Evolutionary conservation across 345 rosid genomes (phyloP), one percentile per base, ranked within the genome.

Genomic region (Physaria fendleri): DNA sequence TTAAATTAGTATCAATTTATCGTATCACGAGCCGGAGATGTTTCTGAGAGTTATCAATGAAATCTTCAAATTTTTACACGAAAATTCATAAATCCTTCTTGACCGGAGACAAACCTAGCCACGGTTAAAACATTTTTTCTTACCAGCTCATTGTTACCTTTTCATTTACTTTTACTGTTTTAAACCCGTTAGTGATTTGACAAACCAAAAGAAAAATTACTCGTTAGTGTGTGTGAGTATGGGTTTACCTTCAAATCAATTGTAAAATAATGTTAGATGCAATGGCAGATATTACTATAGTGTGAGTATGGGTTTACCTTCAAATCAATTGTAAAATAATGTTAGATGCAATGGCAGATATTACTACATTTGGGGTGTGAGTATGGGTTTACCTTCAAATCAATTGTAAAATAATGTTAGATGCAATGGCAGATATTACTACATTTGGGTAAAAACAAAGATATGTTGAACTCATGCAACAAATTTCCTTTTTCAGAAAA

Each of bases 11-110:
- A n/a, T n/a, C 20, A 59, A 59, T 43, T 29, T 59, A n/a, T 43
- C 65, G 65, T 60, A 24, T 46, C 65, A 46, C 27, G 55, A 60
- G 12, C 23, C 65, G 24, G 24, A 45, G 34, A 34, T 24, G 46
- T 23, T 34, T 46, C n/a, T 59, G 33, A 48, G 4, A 13, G 1
- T 3, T 8, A 39, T 17, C 32, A 22, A 33, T 44, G 15, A 18
- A 1, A 32, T 20, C 33, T 18, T 28, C n/a, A n/a, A 0, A 10
- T 0, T 18, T 27, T 58, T 12, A 43, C 35, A 11, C 33, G 7
- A 30, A 42, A 43, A 20, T 13, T 8, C 21, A 42, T n/a, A 44
- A 44, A 59, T 43, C 18, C 18, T 42, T 30, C 7, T 59, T 44
- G 54, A 21, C 54, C 43, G 14, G 22, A 2, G n/a, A 20, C 43